Base-by-base conservation (phyloP, 768 basidiomycete species). In the Leccinum rimulosum region DNA sequence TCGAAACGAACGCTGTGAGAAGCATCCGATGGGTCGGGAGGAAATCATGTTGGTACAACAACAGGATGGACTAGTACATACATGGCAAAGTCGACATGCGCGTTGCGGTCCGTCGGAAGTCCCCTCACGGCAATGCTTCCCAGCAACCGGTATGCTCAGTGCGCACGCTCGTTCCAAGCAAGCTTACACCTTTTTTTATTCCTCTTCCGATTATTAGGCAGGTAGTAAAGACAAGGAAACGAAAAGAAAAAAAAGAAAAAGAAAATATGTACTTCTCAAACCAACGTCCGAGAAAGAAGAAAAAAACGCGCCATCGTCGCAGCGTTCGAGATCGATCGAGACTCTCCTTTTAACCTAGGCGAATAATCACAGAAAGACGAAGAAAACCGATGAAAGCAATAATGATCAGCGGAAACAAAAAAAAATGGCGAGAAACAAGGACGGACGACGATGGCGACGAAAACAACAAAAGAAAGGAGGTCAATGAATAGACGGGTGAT, bases 401-500 rank as follows among this genome's bases (percentile, higher is more conserved):
- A 70, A 74, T 74, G 69, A 73, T 74, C 61, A 69, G 57, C 40
- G 50, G 61, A 54, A 54, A 52, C 22, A 58, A 54, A 55, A 54
- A 17, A 17, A 17, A 35, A 31, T 31, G 33, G 7, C 15, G 4
- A 51, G 25, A 56, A 28, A 52, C 10, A 45, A 40, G 8, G 50
- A 19, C 43, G 19, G 25, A 48, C 6, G 8, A 55, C 3, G 19
- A 57, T 4, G n/a, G 19, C 45, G n/a, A 45, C 45, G 53, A 53
- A 43, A 22, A 14, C 38, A 40, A 40, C 17, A 40, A n/a, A 40
- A 40, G 38, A n/a, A 40, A 40, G 38, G 28, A 58, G 22, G 52
- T 1, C 35, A 54, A 47, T n/a, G 49, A 53, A 60, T 40, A 36
- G 56, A 56, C 54, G 27, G 14, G 50, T 47, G 50, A 57, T 58